These are phyloP conservation scores for Cladophialophora psammophila DNA, from an alignment of 2,329 filamentous ascomycete genomes.

Conservation along the genomic window DNA sequence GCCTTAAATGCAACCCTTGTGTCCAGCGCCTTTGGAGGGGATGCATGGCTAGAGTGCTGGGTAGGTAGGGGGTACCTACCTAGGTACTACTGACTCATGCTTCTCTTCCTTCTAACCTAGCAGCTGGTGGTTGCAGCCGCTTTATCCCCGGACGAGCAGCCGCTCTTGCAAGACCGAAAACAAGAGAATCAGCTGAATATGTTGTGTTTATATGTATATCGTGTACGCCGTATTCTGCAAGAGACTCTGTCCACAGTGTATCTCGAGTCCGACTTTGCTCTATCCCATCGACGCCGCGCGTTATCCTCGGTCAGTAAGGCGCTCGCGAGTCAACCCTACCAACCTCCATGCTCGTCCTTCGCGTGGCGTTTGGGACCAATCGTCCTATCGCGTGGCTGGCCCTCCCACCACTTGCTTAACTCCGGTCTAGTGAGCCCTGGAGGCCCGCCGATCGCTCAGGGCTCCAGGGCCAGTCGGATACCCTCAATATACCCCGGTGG, in stretches of 20 bases:
- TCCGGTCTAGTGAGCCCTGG: neutral
- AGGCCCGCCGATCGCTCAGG: constrained; percentile 2
- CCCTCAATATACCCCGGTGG: neutral
- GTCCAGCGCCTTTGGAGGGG: neutral
- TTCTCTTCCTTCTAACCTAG: neutral
- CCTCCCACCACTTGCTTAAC: neutral
- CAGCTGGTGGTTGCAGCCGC: constrained; percentile 1
- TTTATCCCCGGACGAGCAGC: neutral
- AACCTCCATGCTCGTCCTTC: neutral
- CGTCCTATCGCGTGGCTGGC: neutral
- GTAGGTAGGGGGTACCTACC: too few relatives aligned
- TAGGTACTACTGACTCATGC: neutral
- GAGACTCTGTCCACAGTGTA: neutral
- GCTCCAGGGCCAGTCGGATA: constrained; percentile 4
- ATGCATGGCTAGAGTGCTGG: neutral
- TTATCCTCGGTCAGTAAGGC: neutral
- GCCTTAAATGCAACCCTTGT: neutral
- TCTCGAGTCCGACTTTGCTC: neutral
- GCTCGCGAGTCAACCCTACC: neutral
- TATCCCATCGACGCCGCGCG: neutral
- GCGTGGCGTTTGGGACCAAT: constrained; percentile 3
- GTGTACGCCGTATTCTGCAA: neutral
- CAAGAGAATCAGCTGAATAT: neutral
- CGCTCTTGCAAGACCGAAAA: neutral
- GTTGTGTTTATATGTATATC: neutral